A percentile compares a stretch with the other conserved stretches of the same genome.
These are phyloP conservation scores for Eucalyptus decipiens DNA, from an alignment of 345 rosid species.

Conservation along the genomic window DNA sequence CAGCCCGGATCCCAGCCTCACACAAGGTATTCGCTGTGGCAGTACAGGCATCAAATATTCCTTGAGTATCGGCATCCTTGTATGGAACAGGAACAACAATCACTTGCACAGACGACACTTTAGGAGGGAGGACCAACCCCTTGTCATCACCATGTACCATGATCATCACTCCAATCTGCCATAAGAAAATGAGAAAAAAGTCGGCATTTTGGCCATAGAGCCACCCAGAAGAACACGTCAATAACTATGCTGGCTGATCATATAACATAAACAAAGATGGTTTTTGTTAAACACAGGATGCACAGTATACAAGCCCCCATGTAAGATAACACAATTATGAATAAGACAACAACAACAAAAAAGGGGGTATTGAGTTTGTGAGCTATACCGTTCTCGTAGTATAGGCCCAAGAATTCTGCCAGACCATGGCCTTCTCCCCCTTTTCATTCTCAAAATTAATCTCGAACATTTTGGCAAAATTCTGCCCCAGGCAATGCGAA, in stretches of 20 bases:
- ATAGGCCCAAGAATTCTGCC: slow-evolving; percentile 99
- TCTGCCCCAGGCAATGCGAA: slow-evolving; percentile 94
- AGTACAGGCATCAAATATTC: slow-evolving; percentile 75
- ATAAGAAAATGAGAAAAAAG: background rate
- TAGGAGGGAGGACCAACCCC: slow-evolving; percentile 86
- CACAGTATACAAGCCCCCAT: background rate
- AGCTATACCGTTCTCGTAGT: slow-evolving; percentile 65
- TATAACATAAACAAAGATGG: background rate
- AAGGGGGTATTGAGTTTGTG: background rate
- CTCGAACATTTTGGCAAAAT: slow-evolving; percentile 96
- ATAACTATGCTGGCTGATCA: background rate
- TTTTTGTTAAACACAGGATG: background rate
- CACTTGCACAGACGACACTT: slow-evolving; percentile 82
- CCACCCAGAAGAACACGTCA: background rate
- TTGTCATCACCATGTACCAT: slow-evolving; percentile 98
- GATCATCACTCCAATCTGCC: slow-evolving; percentile 92
- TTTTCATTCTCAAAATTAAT: slow-evolving; percentile 86
- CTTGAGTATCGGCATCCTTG: slow-evolving; percentile 84
- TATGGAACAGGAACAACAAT: slow-evolving; percentile 87
- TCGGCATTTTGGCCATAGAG: background rate
- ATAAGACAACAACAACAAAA: background rate
- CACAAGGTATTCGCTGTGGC: slow-evolving; percentile 55
- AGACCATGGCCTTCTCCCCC: slow-evolving; percentile 81
- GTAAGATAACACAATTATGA: background rate
- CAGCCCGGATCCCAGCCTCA: slow-evolving; percentile 71